These are phyloP conservation scores for Silene latifolia DNA, from an alignment of 148 eudicot species.

Conservation along the genomic window DNA sequence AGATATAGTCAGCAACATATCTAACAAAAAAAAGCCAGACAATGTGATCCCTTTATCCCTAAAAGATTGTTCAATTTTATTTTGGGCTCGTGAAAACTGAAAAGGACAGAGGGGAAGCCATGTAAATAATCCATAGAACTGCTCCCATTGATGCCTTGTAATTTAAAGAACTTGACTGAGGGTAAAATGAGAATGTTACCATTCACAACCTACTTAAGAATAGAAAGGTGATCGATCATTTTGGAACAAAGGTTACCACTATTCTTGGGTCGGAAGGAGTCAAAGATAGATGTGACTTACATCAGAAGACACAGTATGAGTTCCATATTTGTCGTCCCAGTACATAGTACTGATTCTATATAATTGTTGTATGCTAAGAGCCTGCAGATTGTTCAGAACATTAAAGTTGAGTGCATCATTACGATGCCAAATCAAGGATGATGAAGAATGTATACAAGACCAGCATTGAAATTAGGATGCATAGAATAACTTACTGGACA, in stretches of 20 bases:
- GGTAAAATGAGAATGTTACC: background rate
- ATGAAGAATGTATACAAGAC: background rate
- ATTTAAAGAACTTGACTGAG: background rate
- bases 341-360: slow-evolving; percentile 99
- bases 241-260: background rate
- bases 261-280: background rate
- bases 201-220: background rate
- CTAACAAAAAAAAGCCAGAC: background rate
- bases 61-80: background rate
- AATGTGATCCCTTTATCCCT: background rate
- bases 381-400: slow-evolving; percentile 43
- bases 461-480: background rate
- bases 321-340: slow-evolving; percentile 86
- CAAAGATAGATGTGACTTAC: slow-evolving; percentile 41
- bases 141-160: background rate
- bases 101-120: background rate
- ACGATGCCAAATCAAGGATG: background rate
- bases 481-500: slow-evolving; percentile 62
- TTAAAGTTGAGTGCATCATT: background rate
- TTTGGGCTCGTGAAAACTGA: background rate
- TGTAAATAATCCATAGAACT: background rate
- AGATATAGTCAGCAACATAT: background rate
- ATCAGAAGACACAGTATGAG: slow-evolving; percentile 70
- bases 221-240: background rate
- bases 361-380: slow-evolving; percentile 89